phyloP scores from a whole-genome alignment of 31 red algal species.

The Asparagopsis taxiformis region DNA sequence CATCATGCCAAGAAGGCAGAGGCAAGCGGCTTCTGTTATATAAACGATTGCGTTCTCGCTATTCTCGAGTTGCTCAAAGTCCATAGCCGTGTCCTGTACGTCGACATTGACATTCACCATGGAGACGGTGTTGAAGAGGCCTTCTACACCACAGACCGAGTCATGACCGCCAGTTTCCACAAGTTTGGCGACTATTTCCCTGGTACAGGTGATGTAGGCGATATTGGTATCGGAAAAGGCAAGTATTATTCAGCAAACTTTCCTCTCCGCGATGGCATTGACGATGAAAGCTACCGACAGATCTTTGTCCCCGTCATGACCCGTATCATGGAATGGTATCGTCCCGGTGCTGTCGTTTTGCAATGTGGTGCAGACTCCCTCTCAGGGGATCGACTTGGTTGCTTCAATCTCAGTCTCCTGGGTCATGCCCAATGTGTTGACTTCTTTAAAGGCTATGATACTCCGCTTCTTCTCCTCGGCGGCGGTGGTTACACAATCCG shows the following conservation, averaged over 20 bases:
- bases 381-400: slow-evolving; percentile 88
- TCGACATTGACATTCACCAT: slow-evolving; percentile 98
- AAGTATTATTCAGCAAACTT: slow-evolving; percentile 93
- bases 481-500: slow-evolving; percentile 96
- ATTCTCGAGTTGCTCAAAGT: slow-evolving; percentile 95
- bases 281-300: slow-evolving; percentile 84
- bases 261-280: slow-evolving; percentile 93
- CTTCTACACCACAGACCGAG: slow-evolving; percentile 92
- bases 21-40: slow-evolving; percentile 95
- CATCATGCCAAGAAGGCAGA: slow-evolving; percentile 97
- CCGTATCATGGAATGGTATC: slow-evolving; percentile 93
- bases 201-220: slow-evolving; percentile 86
- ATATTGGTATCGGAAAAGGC: slow-evolving; percentile 81
- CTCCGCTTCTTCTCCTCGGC: slow-evolving; percentile 87
- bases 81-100: slow-evolving; percentile 88
- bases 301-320: slow-evolving; percentile 95
- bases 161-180: slow-evolving; percentile 98
- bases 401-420: slow-evolving; percentile 91
- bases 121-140: slow-evolving; percentile 99
- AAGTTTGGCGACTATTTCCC: slow-evolving; percentile 98
- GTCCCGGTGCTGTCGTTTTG: slow-evolving; percentile 89
- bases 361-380: slow-evolving; percentile 99
- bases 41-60: slow-evolving; percentile 93
- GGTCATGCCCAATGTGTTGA: slow-evolving; percentile 93
- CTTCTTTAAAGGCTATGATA: slow-evolving; percentile 79